Evolutionary conservation across 2,329 filamentous ascomycete genomes (phyloP).

Genomic region (Cercospora canescens): DNA sequence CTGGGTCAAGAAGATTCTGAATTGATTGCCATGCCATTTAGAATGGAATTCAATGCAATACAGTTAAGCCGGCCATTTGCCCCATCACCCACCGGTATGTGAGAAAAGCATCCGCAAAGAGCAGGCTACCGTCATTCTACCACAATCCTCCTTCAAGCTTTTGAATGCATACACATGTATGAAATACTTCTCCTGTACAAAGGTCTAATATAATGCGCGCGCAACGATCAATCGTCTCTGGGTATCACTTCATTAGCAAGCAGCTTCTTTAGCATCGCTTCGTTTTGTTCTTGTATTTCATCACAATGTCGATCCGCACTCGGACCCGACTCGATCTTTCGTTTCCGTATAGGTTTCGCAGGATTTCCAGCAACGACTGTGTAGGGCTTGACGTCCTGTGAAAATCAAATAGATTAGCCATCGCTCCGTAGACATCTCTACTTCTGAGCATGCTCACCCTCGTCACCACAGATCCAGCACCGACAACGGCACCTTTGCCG

Average conservation of each 20-base stretch:
- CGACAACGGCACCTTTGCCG: slow-evolving; percentile 54
- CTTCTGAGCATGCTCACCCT: slow-evolving; percentile 43
- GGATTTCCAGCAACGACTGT: slow-evolving; percentile 52
- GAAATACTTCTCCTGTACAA: not conserved
- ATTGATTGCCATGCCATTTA: not conserved
- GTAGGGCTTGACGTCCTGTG: slow-evolving; percentile 48
- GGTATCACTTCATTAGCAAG: slow-evolving; percentile 15
- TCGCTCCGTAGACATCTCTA: not conserved
- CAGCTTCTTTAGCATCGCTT: slow-evolving; percentile 24
- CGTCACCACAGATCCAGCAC: slow-evolving; percentile 57
- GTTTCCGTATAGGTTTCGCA: slow-evolving; percentile 30
- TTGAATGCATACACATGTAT: not conserved
- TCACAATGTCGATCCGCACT: slow-evolving; percentile 26
- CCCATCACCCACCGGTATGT: not conserved
- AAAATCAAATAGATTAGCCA: not conserved
- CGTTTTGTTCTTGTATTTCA: slow-evolving; percentile 32
- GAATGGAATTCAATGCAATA: not conserved
- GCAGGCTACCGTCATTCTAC: not conserved
- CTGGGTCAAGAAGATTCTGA: not conserved
- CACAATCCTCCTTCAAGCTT: not conserved
- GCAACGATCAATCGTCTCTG: slow-evolving; percentile 9
- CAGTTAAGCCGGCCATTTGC: not conserved
- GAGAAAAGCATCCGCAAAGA: not conserved
- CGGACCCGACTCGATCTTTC: slow-evolving; percentile 27
- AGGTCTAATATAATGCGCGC: not conserved